Conservation (phyloP, 805 yeast genomes). For the Candida ipomoeae region DNA sequence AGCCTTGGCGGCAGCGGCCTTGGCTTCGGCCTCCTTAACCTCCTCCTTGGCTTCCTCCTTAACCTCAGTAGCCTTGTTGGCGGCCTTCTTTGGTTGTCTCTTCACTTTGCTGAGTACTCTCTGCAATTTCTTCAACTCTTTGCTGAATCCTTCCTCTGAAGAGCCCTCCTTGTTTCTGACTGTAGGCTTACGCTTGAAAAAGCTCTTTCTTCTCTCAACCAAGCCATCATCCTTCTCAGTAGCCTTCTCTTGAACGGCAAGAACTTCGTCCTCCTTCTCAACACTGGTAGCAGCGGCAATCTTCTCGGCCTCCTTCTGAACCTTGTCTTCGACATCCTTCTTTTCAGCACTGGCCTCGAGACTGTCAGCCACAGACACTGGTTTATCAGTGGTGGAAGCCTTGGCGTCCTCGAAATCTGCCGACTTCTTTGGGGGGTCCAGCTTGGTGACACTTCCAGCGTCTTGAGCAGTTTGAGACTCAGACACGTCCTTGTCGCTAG, state of each 20-base stretch:
- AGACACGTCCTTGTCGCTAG: background rate
- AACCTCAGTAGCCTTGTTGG: background rate
- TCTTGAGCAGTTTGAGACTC: background rate
- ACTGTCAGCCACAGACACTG: background rate
- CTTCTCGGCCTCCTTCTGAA: conserved; percentile 5
- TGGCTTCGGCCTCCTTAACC: background rate
- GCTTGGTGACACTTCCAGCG: background rate
- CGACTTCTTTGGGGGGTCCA: background rate
- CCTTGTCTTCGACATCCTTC: background rate
- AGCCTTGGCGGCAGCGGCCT: background rate
- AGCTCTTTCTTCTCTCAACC: conserved; percentile 9
- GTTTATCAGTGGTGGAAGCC: conserved; percentile 4
- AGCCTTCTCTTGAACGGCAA: conserved; percentile 10
- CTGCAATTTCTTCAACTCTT: conserved; percentile 1
- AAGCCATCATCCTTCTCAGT: conserved; percentile 18
- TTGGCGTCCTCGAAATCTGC: background rate
- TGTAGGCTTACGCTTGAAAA: conserved; percentile 5
- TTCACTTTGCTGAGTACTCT: conserved; percentile 3
- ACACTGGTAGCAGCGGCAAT: background rate
- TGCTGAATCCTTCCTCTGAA: background rate
- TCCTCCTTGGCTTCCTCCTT: background rate
- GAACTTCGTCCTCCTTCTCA: background rate
- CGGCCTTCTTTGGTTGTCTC: background rate
- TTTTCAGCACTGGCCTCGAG: background rate
- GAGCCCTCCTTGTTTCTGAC: background rate